These are phyloP conservation scores for Orbilia brochopaga DNA, from an alignment of 2,329 filamentous ascomycete species.

Conservation along the genomic window DNA sequence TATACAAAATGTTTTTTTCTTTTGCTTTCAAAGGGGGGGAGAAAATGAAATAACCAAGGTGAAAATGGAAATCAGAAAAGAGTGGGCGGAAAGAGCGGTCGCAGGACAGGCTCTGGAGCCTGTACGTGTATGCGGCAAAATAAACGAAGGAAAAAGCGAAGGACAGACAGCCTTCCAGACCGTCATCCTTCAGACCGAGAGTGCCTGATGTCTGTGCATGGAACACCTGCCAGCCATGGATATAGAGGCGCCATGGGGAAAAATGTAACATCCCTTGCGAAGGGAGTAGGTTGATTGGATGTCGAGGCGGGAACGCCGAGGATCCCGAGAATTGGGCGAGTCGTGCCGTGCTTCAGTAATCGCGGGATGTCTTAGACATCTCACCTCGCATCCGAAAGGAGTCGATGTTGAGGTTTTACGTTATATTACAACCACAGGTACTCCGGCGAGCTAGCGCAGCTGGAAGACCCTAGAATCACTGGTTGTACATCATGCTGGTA, in stretches of 20 bases:
- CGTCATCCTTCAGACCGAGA: background rate
- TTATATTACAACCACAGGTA: conserved; percentile 43
- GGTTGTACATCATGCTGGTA: conserved; percentile 48
- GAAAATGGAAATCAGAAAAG: background rate
- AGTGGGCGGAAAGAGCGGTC: background rate
- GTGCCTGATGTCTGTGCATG: background rate
- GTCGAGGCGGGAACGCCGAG: conserved; percentile 23
- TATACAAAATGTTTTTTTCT: background rate
- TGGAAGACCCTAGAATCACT: conserved; percentile 42
- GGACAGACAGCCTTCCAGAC: background rate
- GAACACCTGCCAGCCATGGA: conserved; percentile 16
- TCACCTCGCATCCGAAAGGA: conserved; percentile 32
- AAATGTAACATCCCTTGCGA: conserved; percentile 34
- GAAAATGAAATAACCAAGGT: conserved; percentile 5
- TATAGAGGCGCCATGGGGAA: conserved; percentile 28
- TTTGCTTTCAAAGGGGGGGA: background rate
- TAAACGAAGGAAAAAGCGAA: background rate
- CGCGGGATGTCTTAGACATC: conserved; percentile 50
- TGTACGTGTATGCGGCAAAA: background rate
- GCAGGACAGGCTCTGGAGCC: background rate
- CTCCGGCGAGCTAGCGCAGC: conserved; percentile 45
- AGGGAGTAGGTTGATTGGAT: conserved; percentile 44
- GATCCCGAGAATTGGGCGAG: conserved; percentile 24
- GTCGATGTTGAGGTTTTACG: conserved; percentile 9
- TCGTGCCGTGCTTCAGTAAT: conserved; percentile 45